phyloP scores from a whole-genome alignment of 1,284 basidiomycete species.

The Butyriboletus regius region DNA sequence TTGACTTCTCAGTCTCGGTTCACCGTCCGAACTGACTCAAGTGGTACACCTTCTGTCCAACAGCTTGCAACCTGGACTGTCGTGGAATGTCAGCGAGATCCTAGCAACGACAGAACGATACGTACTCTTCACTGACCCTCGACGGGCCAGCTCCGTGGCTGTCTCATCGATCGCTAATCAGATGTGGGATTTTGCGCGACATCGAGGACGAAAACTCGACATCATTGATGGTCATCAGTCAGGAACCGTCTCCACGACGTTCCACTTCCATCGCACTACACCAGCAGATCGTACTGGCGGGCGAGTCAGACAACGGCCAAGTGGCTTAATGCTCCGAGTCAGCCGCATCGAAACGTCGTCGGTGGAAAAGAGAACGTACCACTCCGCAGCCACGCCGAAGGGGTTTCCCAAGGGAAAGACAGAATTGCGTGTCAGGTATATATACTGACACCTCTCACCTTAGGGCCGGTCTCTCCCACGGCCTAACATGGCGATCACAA shows the following conservation, averaged over 20 bases:
- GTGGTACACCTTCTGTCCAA: slow-evolving; percentile 4
- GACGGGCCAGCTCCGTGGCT: slow-evolving; percentile 17
- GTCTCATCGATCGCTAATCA: slow-evolving; percentile 21
- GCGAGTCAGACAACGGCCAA: slow-evolving; percentile 17
- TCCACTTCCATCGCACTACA: slow-evolving; percentile 14
- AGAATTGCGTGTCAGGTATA: background rate
- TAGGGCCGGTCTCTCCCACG: slow-evolving; percentile 31
- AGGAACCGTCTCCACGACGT: slow-evolving; percentile 14
- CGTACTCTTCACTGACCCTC: slow-evolving; percentile 26
- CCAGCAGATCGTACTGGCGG: background rate
- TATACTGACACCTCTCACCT: slow-evolving; percentile 18
- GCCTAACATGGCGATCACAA: slow-evolving; percentile 7
- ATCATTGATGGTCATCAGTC: slow-evolving; percentile 12
- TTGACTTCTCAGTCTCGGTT: slow-evolving; percentile 1
- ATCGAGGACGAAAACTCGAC: slow-evolving; percentile 1
- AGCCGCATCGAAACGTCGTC: background rate
- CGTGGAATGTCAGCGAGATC: slow-evolving; percentile 1
- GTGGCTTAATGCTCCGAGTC: slow-evolving; percentile 6
- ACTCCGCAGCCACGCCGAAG: slow-evolving; percentile 25
- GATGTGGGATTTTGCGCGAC: slow-evolving; percentile 3
- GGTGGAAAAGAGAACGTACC: slow-evolving; percentile 4
- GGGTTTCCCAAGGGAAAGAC: slow-evolving; percentile 27
- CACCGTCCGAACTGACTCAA: background rate
- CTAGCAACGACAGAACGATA: rapidly evolving
- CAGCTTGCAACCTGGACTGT: slow-evolving; percentile 16